Evolutionary conservation across 2,329 filamentous ascomycete genomes (phyloP), one percentile per base, ranked within the genome.

Genomic region (Arthrobotrys sphaeroides): DNA sequence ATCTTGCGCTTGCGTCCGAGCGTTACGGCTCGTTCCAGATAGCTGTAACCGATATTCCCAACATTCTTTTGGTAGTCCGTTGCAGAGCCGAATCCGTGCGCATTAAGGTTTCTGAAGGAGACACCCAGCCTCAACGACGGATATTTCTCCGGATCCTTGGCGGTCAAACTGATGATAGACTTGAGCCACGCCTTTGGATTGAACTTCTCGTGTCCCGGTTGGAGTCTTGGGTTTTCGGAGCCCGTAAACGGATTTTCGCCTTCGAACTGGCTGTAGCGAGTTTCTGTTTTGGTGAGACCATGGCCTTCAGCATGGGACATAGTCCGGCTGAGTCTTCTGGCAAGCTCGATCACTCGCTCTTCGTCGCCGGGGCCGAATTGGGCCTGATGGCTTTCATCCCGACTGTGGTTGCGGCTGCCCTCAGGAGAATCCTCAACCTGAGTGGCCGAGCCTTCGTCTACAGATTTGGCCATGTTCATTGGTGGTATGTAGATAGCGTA

Each of bases 41-140:
- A 72, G 81, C 77, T 78, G 77, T 66, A 72, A 28, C 70, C 55
- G 31, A 74, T 62, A 42, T 82, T 81, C 9, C 80, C 77, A 12
- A 81, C 79, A 70, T 80, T 79, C 47, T 82, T 82, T 78, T 84
- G 82, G 77, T 81, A 82, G 64, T 83, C 81, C 6, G 81, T 81
- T 26, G 79, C 78, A 26, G 80, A 81, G 47, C 90, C 90, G 78
- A 86, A 91, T 42, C 90, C 90, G 80, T 89, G 88, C 3, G 91
- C 88, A 74, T 87, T 91, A 67, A 92, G 84, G 80, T 91, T 86
- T 81, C 88, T 86, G 83, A 90, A 92, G 59, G 86, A 85, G 47
- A 92, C 85, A 51, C 90, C 90, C 0, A 88, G 86, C 12, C 87
- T 87, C 79, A 89, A 86, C 43, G 80, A 78, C 1, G 82, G 83